Evolutionary conservation across 306 rosid species (phyloP).

Genomic region (Quercus rubra): DNA sequence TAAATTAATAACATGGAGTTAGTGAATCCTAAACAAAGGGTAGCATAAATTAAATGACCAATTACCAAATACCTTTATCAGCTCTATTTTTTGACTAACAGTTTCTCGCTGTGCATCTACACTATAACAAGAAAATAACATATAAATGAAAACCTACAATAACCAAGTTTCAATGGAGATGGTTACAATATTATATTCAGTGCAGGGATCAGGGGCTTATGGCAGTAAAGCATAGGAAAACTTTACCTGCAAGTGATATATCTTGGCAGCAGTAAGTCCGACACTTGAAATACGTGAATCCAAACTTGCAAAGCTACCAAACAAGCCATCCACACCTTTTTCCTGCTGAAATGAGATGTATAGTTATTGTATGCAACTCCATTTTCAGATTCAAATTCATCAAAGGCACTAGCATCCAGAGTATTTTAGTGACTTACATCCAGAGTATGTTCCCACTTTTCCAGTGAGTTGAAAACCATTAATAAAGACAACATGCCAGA

Average conservation of each 20-base stretch:
- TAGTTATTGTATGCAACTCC: background rate
- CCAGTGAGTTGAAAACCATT: too few species aligned
- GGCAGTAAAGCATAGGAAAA: slow-evolving; percentile 24
- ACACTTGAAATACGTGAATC: slow-evolving; percentile 98
- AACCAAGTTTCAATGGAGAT: slow-evolving; percentile 13
- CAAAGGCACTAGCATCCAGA: too few species aligned
- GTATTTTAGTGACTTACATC: too few species aligned
- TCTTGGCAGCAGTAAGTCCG: slow-evolving; percentile 97
- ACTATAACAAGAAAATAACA: slow-evolving; percentile 61
- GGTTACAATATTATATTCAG: slow-evolving; percentile 2
- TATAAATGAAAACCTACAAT: slow-evolving; percentile 28
- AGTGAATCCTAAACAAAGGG: slow-evolving; percentile 20
- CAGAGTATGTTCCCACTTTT: too few species aligned
- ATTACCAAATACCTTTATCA: slow-evolving; percentile 62
- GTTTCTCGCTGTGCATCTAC: slow-evolving; percentile 98
- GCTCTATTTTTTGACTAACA: slow-evolving; percentile 94
- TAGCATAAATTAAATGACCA: slow-evolving; percentile 17
- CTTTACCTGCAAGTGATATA: slow-evolving; percentile 96
- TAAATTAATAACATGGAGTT: slow-evolving; percentile 31
- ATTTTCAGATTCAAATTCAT: slow-evolving; percentile 13
- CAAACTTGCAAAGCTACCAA: slow-evolving; percentile 91
- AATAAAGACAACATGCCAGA: too few species aligned
- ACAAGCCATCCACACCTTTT: slow-evolving; percentile 98
- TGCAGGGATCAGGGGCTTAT: slow-evolving; percentile 16
- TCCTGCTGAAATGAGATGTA: slow-evolving; percentile 58